phyloP scores from a whole-genome alignment of 78 protist genomes.

The Chrysochromulina tobinii region DNA sequence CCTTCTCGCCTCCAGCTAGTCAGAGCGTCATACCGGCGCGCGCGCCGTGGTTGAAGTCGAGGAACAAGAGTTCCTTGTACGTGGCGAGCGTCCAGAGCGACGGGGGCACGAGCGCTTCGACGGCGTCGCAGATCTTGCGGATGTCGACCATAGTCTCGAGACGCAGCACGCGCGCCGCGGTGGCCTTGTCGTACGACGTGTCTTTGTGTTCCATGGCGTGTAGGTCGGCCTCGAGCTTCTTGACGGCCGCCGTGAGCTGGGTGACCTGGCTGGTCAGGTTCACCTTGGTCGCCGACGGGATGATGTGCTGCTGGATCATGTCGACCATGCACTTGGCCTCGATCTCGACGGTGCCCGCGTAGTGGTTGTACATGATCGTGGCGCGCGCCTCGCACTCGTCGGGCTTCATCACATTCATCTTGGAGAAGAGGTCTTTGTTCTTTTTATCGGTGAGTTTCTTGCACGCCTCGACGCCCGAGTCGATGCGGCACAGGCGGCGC shows the following conservation, averaged over 20 bases:
- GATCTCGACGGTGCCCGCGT: conserved; percentile 64
- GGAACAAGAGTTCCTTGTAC: conserved; percentile 48
- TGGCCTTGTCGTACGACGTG: conserved; percentile 19
- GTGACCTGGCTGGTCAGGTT: neutral
- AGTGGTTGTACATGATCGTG: conserved; percentile 56
- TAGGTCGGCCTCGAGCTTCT: neutral
- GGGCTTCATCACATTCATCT: conserved; percentile 48
- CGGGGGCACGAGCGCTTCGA: conserved; percentile 30
- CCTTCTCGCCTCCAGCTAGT: too few species aligned
- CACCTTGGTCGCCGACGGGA: conserved; percentile 33
- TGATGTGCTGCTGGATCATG: conserved; percentile 47
- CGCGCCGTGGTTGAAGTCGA: conserved; percentile 28
- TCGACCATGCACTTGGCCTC: conserved; percentile 73
- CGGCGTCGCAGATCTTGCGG: conserved; percentile 32
- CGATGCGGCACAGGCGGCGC: conserved; percentile 72
- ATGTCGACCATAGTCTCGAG: conserved; percentile 45
- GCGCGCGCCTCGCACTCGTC: conserved; percentile 68
- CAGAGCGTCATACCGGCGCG: too few species aligned
- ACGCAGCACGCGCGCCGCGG: conserved; percentile 26
- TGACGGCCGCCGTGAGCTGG: neutral
- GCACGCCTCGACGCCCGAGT: conserved; percentile 67
- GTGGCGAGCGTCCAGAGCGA: conserved; percentile 35
- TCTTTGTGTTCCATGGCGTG: neutral
- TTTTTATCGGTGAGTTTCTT: conserved; percentile 52
- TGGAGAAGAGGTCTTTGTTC: conserved; percentile 74